A percentile compares a stretch with the other conserved stretches of the same genome.
phyloP scores from a whole-genome alignment of 371 early-diverging fungal species.

The Mucor velutinosus region DNA sequence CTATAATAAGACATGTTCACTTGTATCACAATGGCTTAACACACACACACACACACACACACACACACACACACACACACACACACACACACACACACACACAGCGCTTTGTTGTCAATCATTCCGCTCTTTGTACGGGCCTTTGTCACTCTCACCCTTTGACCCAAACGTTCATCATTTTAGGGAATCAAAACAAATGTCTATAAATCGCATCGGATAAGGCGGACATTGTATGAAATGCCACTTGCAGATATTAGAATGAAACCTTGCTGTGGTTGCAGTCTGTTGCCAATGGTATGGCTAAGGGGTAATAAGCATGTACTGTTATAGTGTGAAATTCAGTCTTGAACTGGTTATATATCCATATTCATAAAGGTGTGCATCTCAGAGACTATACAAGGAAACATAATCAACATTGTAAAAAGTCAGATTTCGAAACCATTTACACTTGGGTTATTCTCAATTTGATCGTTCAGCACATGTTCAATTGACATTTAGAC shows the following conservation, averaged over 20 bases:
- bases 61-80: neutral
- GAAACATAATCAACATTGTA: neutral
- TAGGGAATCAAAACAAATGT: neutral
- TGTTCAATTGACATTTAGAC: neutral
- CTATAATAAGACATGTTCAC: neutral
- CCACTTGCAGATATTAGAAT: neutral
- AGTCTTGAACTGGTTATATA: neutral
- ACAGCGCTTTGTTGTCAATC: neutral
- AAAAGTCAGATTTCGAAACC: neutral
- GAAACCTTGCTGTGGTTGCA: neutral
- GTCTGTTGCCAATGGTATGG: neutral
- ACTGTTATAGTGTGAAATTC: neutral
- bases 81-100: neutral
- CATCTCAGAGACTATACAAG: neutral
- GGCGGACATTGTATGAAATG: neutral
- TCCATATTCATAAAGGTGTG: neutral
- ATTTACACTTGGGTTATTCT: neutral
- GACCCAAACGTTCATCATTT: neutral
- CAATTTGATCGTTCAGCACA: neutral
- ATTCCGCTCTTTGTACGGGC: neutral
- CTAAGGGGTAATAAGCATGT: neutral
- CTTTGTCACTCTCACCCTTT: neutral
- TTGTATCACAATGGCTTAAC: neutral
- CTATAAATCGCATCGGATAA: neutral
- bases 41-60: too few relatives aligned